Evolutionary conservation across 768 basidiomycete genomes (phyloP), one percentile per base, ranked within the genome.

Genomic region (Russula abietina): DNA sequence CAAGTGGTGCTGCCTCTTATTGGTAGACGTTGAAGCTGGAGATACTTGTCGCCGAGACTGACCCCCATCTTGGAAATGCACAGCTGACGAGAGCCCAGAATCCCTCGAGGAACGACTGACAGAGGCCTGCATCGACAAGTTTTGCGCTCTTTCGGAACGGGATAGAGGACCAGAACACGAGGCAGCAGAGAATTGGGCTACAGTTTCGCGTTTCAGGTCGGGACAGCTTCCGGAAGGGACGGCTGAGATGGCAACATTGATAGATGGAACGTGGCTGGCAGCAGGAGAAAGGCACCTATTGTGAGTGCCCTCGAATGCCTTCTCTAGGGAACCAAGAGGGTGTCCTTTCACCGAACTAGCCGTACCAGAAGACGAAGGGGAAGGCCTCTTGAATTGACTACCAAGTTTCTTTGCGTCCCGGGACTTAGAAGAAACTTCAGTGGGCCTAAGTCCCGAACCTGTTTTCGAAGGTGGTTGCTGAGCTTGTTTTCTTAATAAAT

Each of bases 401-500:
- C 24, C 19, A 24, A 3, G 16, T 32, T 55, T 64, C 22, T 38
- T 56, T 50, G 54, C 4, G 19, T 26, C 22, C 0, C 30, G 26
- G 9, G 63, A 64, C 28, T 24, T 33, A 54, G 41, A 32, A 28
- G 46, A 10, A 53, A 17, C 33, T 14, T 55, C 39, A 36, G n/a
- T 32, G 10, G 66, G 66, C 46, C 49, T 57, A 41, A 67, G 48
- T 22, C 66, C 64, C 3, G 39, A 55, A 32, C 24, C 26, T 16
- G 60, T 28, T 17, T 36, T 17, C 12, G 41, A 39, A n/a, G 66
- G 7, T 26, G 39, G 51, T 33, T 60, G 68, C 39, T 72, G 62
- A 4, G 75, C 72, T 70, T 80, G 81, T 55, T 72, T 75, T 69
- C 75, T 79, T 70, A 83, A 81, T 2, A 76, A 74, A 52, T 82